A percentile compares a stretch with the other conserved stretches of the same genome.
phyloP scores from a whole-genome alignment of 768 basidiomycete species.

The Boletus patriciae region DNA sequence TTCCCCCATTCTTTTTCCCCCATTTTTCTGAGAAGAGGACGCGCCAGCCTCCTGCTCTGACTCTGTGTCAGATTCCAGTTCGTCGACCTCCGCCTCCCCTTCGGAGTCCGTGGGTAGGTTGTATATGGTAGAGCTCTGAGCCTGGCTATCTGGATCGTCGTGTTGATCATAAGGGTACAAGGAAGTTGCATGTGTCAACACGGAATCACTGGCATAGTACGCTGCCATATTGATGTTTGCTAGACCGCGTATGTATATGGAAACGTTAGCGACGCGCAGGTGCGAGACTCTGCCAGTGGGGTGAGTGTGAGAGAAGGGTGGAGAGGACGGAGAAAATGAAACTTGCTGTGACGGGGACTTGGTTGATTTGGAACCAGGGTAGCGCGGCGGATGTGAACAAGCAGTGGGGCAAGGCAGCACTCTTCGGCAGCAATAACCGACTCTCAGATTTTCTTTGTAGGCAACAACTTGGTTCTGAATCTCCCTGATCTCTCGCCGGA shows the following conservation, averaged over 20 bases:
- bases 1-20: conserved; percentile 33
- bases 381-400: conserved; percentile 31
- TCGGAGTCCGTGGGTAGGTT: conserved; percentile 37
- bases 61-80: conserved; percentile 35
- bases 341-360: conserved; percentile 16
- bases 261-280: conserved; percentile 7
- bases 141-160: conserved; percentile 26
- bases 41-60: conserved; percentile 29
- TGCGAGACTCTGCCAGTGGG: background rate
- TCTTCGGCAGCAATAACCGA: no score
- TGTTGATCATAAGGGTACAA: conserved; percentile 32
- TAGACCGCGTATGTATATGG: conserved; percentile 5
- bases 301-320: conserved; percentile 1
- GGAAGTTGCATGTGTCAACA: conserved; percentile 34
- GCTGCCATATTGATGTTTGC: conserved; percentile 30
- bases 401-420: background rate
- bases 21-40: conserved; percentile 29
- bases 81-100: conserved; percentile 35
- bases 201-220: conserved; percentile 30
- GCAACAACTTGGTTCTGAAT: no score
- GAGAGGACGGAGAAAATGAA: conserved; percentile 5
- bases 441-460: no score
- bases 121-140: conserved; percentile 29
- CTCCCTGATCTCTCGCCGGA: no score
- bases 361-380: conserved; percentile 23